Percentiles rank a stretch among this genome's conserved stretches.
Conservation (phyloP, 2,329 filamentous ascomycete genomes). For the Penicillium sp. region DNA sequence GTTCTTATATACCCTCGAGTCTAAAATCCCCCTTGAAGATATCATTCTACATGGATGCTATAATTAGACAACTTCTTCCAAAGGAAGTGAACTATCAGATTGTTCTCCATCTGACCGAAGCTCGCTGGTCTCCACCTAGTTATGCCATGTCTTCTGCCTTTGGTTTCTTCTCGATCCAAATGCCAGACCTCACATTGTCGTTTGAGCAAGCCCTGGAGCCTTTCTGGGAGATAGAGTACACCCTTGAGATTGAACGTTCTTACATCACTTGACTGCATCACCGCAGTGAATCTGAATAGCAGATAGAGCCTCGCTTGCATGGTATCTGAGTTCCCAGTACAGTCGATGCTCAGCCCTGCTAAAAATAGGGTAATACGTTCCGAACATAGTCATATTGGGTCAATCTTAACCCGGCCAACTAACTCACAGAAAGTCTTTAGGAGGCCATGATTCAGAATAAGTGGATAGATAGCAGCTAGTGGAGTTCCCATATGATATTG, state of each 20-base stretch:
- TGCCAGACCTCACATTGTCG: not conserved
- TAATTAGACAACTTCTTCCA: not conserved
- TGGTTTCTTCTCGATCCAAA: not conserved
- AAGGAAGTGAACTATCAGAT: not conserved
- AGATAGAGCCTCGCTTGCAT: not conserved
- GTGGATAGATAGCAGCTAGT: not conserved
- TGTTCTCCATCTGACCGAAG: not conserved
- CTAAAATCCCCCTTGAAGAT: not conserved
- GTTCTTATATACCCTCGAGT: not conserved
- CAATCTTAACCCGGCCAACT: not conserved
- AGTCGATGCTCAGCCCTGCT: not conserved
- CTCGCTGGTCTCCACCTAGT: not conserved
- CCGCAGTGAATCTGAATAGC: not conserved
- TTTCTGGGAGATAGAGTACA: no score
- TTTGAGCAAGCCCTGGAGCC: no score
- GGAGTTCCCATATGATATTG: not conserved
- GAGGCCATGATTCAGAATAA: not conserved
- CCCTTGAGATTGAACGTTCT: not conserved
- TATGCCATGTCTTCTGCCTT: not conserved
- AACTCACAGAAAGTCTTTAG: not conserved
- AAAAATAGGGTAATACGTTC: not conserved
- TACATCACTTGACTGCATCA: not conserved
- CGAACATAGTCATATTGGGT: not conserved
- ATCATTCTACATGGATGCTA: not conserved
- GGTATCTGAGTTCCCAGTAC: not conserved